Base-by-base conservation (phyloP, 2,329 filamentous ascomycete species). In the Aspergillus uvarum region DNA sequence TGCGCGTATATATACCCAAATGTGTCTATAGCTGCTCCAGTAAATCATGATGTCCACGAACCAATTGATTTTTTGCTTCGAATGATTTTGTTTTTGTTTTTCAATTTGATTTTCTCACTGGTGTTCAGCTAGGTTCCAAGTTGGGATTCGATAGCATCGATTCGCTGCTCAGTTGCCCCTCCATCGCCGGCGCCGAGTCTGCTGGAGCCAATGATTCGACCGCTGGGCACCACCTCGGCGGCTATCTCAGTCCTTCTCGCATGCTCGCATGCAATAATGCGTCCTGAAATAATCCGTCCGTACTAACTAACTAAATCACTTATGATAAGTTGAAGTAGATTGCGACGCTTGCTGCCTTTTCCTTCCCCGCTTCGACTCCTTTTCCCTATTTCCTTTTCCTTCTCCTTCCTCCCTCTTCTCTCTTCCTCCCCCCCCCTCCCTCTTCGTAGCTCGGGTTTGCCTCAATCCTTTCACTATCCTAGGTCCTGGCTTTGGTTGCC, bases 181-280 rank as follows among this genome's bases (percentile, higher is more conserved):
- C 58, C 24, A 22, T 32, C 14, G 22, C 38, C 51, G 53, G 50
- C 47, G 56, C 55, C 59, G 47, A 24, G 42, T 61, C 44, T 19
- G 42, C 35, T 44, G 51, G 52, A 51, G 54, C 64, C 64, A 66
- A 66, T 66, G 56, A 60, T 58, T 51, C 59, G 54, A 62, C 51
- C 44, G 52, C 55, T 29, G 53, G 54, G 54, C 55, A 54, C 54
- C 44, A 51, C 53, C 56, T 57, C 64, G 63, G 64, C 64, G 64
- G 59, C 50, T 66, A 63, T 54, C 61, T 56, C 38, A 44, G 14
- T 44, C 38, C 38, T 6, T 35, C 14, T 44, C 16, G 14, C 38
- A 16, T 44, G 38, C 38, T 44, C 16, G 14, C 38, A 16, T 44
- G 38, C 38, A 44, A 44, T 35, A 8, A 35, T 35, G 32, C 12